Base-by-base conservation (phyloP, 306 rosid genomes). In the Prunus mira region DNA sequence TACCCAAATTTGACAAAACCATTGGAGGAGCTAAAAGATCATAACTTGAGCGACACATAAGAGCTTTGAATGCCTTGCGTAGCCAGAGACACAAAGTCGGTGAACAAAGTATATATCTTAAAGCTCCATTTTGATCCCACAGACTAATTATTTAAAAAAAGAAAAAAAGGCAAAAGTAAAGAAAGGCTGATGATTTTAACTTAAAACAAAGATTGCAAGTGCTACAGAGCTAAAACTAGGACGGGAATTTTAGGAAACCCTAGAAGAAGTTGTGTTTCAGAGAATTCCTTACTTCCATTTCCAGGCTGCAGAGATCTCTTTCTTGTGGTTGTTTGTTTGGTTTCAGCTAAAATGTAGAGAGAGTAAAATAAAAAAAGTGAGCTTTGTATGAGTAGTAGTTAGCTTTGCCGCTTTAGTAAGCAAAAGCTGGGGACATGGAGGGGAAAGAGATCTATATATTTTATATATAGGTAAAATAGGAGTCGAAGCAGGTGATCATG, bases 391-490 rank as follows among this genome's bases (percentile, higher is more conserved):
- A 79, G 76, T 22, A 20, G 65, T 27, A 74, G 90, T 85, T 76
- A 76, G 83, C 91, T 85, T 90, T 89, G 91, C 91, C 90, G 94
- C 88, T 86, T 85, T 75, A 61, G 69, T 56, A 91, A 91, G 95
- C 96, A 86, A 87, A 71, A 78, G 76, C 5, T 2, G n/a, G 47
- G 28, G 81, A 66, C 50, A 64, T 43, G 28, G 28, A 68, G 24
- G 43, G 55, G 28, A 46, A 45, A 43, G 11, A 9, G 25, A 55
- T 11, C 3, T 38, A 38, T 38, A 38, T 38, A 6, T 5, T 32
- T 5, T 32, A 32, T 6, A 38, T 38, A 55, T 17, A 62, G 57
- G 66, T 9, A 51, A n/a, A 22, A 27, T 68, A 1, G 72, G 61
- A 34, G 12, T 66, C 81, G 83, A 64, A n/a, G 72, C 80, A 74